Evolutionary conservation across 2,329 filamentous ascomycete genomes (phyloP).

Genomic region (Aschersonia sp.): DNA sequence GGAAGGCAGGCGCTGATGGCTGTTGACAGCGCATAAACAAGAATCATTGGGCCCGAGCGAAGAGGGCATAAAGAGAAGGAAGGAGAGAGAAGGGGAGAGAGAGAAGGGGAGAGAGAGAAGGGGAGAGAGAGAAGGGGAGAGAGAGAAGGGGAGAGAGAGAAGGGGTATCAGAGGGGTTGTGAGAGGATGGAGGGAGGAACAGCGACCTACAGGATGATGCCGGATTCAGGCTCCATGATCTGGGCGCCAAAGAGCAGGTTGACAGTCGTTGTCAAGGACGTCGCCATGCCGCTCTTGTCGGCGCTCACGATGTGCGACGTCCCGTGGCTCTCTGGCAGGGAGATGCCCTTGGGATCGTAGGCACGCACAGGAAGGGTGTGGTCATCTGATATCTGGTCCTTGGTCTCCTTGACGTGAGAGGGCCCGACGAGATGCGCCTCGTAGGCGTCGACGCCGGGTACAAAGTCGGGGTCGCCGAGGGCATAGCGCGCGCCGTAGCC

Average conservation of each 20-base stretch:
- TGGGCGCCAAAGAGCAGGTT: conserved; percentile 76
- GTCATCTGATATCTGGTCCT: conserved; percentile 54
- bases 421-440: conserved; percentile 54
- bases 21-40: too few relatives aligned
- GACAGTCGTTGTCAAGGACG: conserved; percentile 74
- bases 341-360: conserved; percentile 57
- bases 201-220: conserved; percentile 53
- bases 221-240: conserved; percentile 67
- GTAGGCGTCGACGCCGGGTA: conserved; percentile 45
- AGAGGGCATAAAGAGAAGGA: too few relatives aligned
- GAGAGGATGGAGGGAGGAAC: background rate
- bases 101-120: too few relatives aligned
- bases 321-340: conserved; percentile 54
- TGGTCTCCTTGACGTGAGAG: conserved; percentile 42
- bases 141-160: too few relatives aligned
- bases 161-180: background rate
- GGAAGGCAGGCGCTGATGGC: too few relatives aligned
- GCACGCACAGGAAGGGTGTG: conserved; percentile 55
- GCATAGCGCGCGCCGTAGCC: conserved; percentile 67
- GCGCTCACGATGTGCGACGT: conserved; percentile 61
- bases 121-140: too few relatives aligned
- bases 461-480: conserved; percentile 70
- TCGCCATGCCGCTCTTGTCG: conserved; percentile 58
- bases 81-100: background rate
- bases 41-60: too few relatives aligned